phyloP scores from a whole-genome alignment of 345 rosid species.

The Lepidium aucheri region DNA sequence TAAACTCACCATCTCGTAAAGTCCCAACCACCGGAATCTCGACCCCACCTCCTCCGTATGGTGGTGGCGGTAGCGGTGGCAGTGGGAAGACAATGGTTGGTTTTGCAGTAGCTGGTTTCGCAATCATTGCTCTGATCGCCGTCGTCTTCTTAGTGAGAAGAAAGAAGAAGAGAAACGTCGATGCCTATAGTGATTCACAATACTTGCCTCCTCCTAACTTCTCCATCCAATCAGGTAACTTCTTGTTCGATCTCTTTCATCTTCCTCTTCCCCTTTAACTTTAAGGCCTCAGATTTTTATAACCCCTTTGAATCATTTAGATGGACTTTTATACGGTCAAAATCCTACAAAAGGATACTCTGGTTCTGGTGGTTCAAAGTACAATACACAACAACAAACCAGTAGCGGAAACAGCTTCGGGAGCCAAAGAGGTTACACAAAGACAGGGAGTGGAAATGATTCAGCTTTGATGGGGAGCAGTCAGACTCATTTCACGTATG shows the following conservation, averaged over 20 bases:
- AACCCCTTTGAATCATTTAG: slow-evolving; percentile 19
- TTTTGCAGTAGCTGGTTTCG: slow-evolving; percentile 36
- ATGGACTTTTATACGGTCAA: slow-evolving; percentile 46
- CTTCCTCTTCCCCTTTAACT: neutral
- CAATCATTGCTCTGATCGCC: slow-evolving; percentile 48
- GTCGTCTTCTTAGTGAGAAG: slow-evolving; percentile 32
- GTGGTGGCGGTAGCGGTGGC: neutral
- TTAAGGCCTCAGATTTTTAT: neutral
- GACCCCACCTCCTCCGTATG: neutral
- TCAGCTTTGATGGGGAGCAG: slow-evolving; percentile 38
- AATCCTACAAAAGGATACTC: slow-evolving; percentile 29
- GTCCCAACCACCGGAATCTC: slow-evolving; percentile 8
- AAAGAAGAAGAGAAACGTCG: slow-evolving; percentile 37
- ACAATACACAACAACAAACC: slow-evolving; percentile 36
- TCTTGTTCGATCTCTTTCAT: neutral
- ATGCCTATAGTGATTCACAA: slow-evolving; percentile 17
- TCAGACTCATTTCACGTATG: slow-evolving; percentile 56
- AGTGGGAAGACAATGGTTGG: slow-evolving; percentile 28
- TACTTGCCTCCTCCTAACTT: slow-evolving; percentile 48
- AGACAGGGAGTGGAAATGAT: slow-evolving; percentile 38
- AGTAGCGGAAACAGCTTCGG: slow-evolving; percentile 36
- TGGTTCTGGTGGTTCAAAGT: slow-evolving; percentile 25
- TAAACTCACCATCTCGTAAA: slow-evolving; percentile 9
- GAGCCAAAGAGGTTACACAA: slow-evolving; percentile 30
- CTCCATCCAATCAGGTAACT: slow-evolving; percentile 44